These are phyloP conservation scores for Hermanozyma aechmeae DNA, from an alignment of 805 yeast species.

Conservation along the genomic window DNA sequence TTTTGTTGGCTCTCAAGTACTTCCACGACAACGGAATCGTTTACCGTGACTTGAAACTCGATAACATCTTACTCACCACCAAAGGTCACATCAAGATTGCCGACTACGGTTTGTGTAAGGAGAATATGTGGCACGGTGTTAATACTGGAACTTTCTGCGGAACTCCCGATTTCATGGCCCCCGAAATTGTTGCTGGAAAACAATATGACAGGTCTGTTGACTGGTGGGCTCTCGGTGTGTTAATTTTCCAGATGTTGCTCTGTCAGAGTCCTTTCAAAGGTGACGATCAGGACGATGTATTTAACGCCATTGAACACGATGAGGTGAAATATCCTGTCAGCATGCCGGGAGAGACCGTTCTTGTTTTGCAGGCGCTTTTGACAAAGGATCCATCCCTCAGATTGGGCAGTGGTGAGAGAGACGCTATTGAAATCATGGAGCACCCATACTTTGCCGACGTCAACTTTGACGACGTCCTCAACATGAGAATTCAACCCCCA, in stretches of 20 bases:
- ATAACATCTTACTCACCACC: constrained; percentile 80
- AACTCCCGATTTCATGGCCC: constrained; percentile 99
- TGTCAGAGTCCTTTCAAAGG: constrained; percentile 98
- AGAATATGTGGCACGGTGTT: constrained; percentile 74
- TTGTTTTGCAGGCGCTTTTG: constrained; percentile 80
- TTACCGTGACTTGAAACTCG: constrained; percentile 92
- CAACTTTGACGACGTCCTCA: constrained; percentile 76
- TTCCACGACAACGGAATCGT: constrained; percentile 94
- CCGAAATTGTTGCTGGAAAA: constrained; percentile 90
- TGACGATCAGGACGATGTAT: constrained; percentile 93
- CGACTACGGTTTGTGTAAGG: constrained; percentile 96
- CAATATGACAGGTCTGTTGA: constrained; percentile 91
- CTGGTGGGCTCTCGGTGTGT: constrained; percentile 99
- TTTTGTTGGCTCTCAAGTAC: constrained; percentile 78
- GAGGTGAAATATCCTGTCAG: constrained; percentile 95
- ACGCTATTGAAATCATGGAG: constrained; percentile 89
- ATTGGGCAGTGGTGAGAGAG: constrained; percentile 79
- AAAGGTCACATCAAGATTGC: constrained; percentile 95
- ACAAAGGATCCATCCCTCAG: constrained; percentile 83
- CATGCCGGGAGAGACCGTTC: constrained; percentile 95
- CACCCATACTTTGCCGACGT: constrained; percentile 91
- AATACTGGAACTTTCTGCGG: constrained; percentile 96
- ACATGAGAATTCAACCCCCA: constrained; percentile 73
- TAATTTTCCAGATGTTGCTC: constrained; percentile 89
- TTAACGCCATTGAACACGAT: constrained; percentile 91